phyloP scores from a whole-genome alignment of 495 filamentous ascomycete genomes.

The Xylaria acuta region DNA sequence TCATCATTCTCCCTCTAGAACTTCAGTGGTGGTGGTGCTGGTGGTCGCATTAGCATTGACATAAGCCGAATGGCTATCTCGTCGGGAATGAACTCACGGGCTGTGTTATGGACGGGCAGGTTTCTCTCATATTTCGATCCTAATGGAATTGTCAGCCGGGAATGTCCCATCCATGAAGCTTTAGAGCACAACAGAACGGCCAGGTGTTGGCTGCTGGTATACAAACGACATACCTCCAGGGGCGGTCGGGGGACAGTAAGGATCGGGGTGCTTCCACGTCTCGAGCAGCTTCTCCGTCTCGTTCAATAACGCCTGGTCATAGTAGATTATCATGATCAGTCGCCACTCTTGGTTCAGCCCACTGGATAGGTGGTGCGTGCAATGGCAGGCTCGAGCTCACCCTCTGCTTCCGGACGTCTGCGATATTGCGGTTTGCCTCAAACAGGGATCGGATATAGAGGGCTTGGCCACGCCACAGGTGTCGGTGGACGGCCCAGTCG shows the following conservation, averaged over 20 bases:
- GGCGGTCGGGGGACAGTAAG: slow-evolving; percentile 84
- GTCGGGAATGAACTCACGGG: slow-evolving; percentile 65
- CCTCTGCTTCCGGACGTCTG: slow-evolving; percentile 85
- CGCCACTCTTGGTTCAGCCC: neutral
- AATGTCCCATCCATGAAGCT: neutral
- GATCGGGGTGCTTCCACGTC: slow-evolving; percentile 97
- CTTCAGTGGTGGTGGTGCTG: slow-evolving; percentile 54
- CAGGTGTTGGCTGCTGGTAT: neutral
- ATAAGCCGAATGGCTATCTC: neutral
- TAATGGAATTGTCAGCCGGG: slow-evolving; percentile 43
- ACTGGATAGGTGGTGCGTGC: neutral
- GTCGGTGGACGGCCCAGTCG: slow-evolving; percentile 91
- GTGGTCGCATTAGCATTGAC: slow-evolving; percentile 19
- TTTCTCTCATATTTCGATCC: slow-evolving; percentile 98
- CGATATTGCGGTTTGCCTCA: slow-evolving; percentile 87
- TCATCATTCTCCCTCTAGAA: slow-evolving; percentile 44
- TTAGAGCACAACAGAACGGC: neutral
- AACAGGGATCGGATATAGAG: slow-evolving; percentile 95
- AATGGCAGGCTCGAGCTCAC: slow-evolving; percentile 53
- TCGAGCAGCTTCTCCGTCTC: slow-evolving; percentile 89
- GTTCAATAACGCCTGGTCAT: slow-evolving; percentile 71
- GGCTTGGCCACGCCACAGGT: slow-evolving; percentile 92
- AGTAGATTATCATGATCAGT: slow-evolving; percentile 1
- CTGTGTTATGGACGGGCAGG: slow-evolving; percentile 75
- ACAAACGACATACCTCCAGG: slow-evolving; percentile 77